A percentile compares a stretch with the other conserved stretches of the same genome.
These are phyloP conservation scores for Sonneratia alba DNA, from an alignment of 345 rosid genomes.

Conservation along the genomic window DNA sequence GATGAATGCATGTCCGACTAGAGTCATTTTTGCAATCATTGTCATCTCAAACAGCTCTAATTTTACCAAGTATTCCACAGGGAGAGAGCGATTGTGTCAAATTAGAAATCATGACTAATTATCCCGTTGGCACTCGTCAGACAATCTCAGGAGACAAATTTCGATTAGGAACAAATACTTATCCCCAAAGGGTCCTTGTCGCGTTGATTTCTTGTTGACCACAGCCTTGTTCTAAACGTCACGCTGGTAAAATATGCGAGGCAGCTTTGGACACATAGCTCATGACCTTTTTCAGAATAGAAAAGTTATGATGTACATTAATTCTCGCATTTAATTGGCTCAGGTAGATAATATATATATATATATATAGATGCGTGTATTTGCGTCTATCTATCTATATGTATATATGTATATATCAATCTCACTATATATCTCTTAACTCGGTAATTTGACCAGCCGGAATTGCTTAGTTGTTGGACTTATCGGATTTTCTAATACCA, in stretches of 20 bases:
- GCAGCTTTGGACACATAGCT: background rate
- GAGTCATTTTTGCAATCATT: too few relatives aligned
- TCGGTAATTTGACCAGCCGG: too few relatives aligned
- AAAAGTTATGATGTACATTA: too few relatives aligned
- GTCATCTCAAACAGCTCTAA: too few relatives aligned
- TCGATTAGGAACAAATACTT: background rate
- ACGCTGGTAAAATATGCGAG: background rate
- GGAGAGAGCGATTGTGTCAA: background rate
- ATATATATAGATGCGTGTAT: too few relatives aligned
- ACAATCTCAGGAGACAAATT: background rate
- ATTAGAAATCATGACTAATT: background rate
- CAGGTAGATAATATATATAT: too few relatives aligned
- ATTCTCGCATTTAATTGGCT: too few relatives aligned
- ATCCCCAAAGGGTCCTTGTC: background rate
- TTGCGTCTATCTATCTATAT: too few relatives aligned
- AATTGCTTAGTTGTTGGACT: too few relatives aligned
- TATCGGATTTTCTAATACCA: background rate
- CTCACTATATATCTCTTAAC: too few relatives aligned
- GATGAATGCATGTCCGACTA: too few relatives aligned
- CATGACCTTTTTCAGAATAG: background rate
- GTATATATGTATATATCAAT: too few relatives aligned
- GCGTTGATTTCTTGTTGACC: conserved; percentile 2
- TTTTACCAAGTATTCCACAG: background rate
- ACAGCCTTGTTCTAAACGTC: background rate
- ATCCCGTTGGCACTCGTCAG: background rate